These are phyloP conservation scores for Myotisia sp. DNA, from an alignment of 2,329 filamentous ascomycete genomes.

Conservation along the genomic window DNA sequence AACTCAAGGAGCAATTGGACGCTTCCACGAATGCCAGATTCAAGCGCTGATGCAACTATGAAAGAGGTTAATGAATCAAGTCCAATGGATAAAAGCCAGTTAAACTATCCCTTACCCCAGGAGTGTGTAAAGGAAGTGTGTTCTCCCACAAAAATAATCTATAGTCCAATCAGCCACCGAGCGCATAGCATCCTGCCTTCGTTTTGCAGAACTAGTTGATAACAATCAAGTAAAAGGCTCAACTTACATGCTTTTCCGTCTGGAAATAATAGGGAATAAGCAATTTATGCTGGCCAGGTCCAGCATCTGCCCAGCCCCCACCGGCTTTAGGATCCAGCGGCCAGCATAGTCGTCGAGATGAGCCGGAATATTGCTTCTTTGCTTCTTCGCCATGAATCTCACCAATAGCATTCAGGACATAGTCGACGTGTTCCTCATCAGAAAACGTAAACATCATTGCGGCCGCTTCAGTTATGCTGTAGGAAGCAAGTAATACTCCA, in stretches of 20 bases:
- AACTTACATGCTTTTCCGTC: conserved; percentile 19
- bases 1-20: conserved; percentile 31
- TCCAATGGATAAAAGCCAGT: too few relatives aligned
- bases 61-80: too few relatives aligned
- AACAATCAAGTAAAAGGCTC: conserved; percentile 16
- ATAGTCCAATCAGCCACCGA: conserved; percentile 21
- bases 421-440: conserved; percentile 18
- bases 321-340: conserved; percentile 19
- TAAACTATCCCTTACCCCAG: conserved; percentile 20
- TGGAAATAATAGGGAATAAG: conserved; percentile 23
- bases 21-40: conserved; percentile 20
- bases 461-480: neutral
- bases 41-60: neutral
- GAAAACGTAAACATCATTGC: neutral
- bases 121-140: conserved; percentile 24
- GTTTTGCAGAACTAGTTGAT: too few relatives aligned
- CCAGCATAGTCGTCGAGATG: conserved; percentile 23
- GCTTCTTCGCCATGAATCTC: conserved; percentile 18
- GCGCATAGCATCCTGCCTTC: too few relatives aligned
- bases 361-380: conserved; percentile 19
- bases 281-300: conserved; percentile 21
- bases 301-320: conserved; percentile 19
- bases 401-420: conserved; percentile 19
- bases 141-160: conserved; percentile 22
- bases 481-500: conserved; percentile 18